Percentiles rank a stretch among this genome's conserved stretches.
phyloP scores from a whole-genome alignment of 441 rosid genomes.

The Erodium trifolium region DNA sequence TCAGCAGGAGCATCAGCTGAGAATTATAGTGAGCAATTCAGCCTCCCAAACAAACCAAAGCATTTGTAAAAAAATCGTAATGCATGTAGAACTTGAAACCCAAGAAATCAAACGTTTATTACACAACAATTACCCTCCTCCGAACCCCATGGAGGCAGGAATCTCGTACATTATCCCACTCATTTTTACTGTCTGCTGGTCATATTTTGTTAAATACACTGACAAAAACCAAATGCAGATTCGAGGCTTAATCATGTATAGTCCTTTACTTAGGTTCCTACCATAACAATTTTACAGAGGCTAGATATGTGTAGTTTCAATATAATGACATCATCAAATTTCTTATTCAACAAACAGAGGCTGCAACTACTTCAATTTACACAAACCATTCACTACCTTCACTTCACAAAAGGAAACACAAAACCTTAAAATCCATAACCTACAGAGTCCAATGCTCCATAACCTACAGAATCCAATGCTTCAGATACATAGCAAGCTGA shows the following conservation, averaged over 20 bases:
- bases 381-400: too few species aligned
- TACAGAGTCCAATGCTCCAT: too few species aligned
- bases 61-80: neutral
- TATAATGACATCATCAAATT: neutral
- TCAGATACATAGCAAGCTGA: too few species aligned
- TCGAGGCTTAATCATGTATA: neutral
- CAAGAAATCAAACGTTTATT: neutral
- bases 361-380: neutral
- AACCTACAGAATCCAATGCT: too few species aligned
- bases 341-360: neutral
- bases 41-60: conserved; percentile 8
- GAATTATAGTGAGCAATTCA: conserved; percentile 13
- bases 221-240: neutral
- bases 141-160: neutral
- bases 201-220: neutral
- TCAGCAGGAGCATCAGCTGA: conserved; percentile 28
- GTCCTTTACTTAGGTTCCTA: neutral
- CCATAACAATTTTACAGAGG: too few species aligned
- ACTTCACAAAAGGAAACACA: too few species aligned
- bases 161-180: too few species aligned
- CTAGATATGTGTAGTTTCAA: neutral
- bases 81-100: neutral
- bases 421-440: too few species aligned
- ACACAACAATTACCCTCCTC: too few species aligned
- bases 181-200: too few species aligned